These are phyloP conservation scores for Skeletonema menzelii DNA, from an alignment of 108 stramenopile species.

Conservation along the genomic window DNA sequence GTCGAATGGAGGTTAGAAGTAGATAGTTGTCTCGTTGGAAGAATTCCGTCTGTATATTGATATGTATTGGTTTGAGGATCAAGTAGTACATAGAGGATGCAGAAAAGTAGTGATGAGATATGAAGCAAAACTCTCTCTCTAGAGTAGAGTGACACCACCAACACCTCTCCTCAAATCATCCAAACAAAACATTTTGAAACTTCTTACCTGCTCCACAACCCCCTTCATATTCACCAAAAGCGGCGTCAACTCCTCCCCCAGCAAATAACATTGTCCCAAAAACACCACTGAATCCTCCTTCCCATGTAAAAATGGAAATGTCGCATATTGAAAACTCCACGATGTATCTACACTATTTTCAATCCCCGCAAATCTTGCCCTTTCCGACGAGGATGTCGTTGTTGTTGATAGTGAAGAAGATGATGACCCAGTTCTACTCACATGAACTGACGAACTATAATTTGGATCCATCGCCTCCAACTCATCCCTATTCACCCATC, in stretches of 20 bases:
- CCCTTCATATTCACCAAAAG: constrained; percentile 73
- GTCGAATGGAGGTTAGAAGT: constrained; percentile 66
- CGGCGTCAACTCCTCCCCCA: constrained; percentile 73
- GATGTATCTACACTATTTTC: constrained; percentile 57
- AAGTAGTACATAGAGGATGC: no score
- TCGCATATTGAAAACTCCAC: constrained; percentile 75
- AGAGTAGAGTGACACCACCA: not conserved
- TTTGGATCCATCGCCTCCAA: constrained; percentile 35
- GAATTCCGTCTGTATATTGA: constrained; percentile 61
- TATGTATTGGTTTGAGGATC: no score
- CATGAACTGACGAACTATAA: constrained; percentile 38
- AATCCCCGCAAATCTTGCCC: constrained; percentile 31
- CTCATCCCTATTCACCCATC: constrained; percentile 30
- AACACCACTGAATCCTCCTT: constrained; percentile 63
- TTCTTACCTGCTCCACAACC: constrained; percentile 72
- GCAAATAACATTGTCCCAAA: constrained; percentile 72
- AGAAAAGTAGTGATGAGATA: no score
- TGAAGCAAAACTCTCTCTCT: not conserved
- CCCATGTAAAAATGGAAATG: constrained; percentile 61
- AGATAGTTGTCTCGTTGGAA: constrained; percentile 85
- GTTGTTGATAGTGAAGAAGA: no score
- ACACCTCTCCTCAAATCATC: not conserved
- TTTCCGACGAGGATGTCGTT: no score
- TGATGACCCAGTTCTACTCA: not conserved
- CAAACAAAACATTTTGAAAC: not conserved